These are phyloP conservation scores for Mycena metata DNA, from an alignment of 768 basidiomycete species.

Conservation along the genomic window DNA sequence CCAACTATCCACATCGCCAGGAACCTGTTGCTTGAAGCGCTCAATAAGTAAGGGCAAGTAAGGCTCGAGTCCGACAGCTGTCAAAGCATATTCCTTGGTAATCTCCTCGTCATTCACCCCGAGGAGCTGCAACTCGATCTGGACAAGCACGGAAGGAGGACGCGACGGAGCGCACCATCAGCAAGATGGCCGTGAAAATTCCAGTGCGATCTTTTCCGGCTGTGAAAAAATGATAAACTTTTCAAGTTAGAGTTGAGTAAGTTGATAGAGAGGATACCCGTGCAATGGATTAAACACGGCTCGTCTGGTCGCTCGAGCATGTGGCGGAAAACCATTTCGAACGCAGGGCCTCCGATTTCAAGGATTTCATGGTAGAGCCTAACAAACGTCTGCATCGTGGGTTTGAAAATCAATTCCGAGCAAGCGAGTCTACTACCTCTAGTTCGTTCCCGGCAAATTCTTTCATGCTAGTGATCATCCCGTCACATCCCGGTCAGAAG, in stretches of 20 bases:
- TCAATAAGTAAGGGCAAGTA: conserved; percentile 45
- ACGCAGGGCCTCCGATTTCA: conserved; percentile 48
- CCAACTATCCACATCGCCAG: conserved; percentile 50
- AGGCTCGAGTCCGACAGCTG: conserved; percentile 54
- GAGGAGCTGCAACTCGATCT: conserved; percentile 47
- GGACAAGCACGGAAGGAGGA: neutral
- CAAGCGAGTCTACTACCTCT: conserved; percentile 28
- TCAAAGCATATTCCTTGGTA: conserved; percentile 56
- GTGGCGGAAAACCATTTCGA: conserved; percentile 52
- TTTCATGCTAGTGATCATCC: conserved; percentile 42
- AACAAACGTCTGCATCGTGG: conserved; percentile 47
- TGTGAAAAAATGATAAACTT: conserved; percentile 26
- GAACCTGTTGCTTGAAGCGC: conserved; percentile 47
- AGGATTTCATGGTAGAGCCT: conserved; percentile 48
- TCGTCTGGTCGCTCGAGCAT: conserved; percentile 54
- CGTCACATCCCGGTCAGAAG: neutral
- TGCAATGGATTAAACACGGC: conserved; percentile 59
- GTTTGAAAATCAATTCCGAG: neutral
- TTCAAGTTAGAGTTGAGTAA: too few relatives aligned
- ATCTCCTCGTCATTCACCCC: conserved; percentile 57
- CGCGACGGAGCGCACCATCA: conserved; percentile 43
- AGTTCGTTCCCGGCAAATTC: conserved; percentile 44
- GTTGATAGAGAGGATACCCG: too few relatives aligned
- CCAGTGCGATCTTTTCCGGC: conserved; percentile 62
- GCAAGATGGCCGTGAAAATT: conserved; percentile 51